These are phyloP conservation scores for Triticum monococcum DNA, from an alignment of 176 grass and related monocot genomes.

Conservation along the genomic window DNA sequence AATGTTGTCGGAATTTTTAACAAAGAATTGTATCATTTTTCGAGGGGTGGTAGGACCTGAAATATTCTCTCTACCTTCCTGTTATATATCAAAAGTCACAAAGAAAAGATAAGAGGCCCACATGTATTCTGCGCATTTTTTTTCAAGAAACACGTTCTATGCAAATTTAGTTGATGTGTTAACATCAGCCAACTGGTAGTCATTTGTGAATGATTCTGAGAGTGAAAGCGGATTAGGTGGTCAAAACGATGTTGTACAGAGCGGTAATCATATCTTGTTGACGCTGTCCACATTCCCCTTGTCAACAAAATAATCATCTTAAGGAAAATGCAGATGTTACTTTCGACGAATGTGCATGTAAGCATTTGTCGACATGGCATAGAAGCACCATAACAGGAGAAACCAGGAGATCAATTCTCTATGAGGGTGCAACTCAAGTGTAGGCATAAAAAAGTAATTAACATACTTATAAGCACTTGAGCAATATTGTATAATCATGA, in stretches of 20 bases:
- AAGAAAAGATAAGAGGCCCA: neutral
- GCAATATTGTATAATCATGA: neutral
- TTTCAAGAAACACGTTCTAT: neutral
- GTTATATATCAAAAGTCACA: neutral
- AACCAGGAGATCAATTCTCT: neutral
- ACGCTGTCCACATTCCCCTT: neutral
- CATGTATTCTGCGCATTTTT: neutral
- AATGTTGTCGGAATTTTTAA: neutral
- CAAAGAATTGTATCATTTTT: neutral
- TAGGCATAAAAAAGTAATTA: neutral
- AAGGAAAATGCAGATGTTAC: neutral
- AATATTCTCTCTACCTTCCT: neutral
- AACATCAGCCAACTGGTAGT: neutral
- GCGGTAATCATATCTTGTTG: neutral
- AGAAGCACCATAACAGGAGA: neutral
- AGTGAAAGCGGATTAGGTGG: neutral
- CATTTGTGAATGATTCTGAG: neutral
- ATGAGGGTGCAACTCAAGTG: neutral
- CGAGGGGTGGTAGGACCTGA: neutral
- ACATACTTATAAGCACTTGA: neutral
- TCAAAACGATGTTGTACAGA: neutral
- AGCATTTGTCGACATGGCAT: neutral
- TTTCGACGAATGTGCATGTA: neutral
- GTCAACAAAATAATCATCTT: neutral
- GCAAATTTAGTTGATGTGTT: neutral